phyloP scores from a whole-genome alignment of 305 asterid genomes.

The Fraxinus sp. region DNA sequence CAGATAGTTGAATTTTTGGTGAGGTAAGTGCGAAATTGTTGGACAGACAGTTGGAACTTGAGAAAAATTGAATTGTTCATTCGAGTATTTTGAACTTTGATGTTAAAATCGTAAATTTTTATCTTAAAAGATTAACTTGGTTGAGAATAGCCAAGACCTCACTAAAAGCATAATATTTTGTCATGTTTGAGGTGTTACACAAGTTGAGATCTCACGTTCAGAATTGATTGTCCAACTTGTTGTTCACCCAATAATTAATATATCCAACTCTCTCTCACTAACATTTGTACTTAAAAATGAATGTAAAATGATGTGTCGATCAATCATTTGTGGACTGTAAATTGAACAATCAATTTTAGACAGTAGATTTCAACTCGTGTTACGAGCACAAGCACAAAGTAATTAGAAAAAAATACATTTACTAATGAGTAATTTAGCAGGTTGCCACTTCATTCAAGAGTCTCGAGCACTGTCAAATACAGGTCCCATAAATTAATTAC shows the following conservation, averaged over 20 bases:
- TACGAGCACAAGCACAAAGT: neutral
- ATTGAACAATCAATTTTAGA: no score
- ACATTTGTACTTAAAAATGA: neutral
- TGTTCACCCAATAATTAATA: no score
- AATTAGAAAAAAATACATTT: neutral
- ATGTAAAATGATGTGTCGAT: no score
- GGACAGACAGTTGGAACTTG: neutral
- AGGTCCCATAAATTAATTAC: constrained; percentile 24
- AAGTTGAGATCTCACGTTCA: neutral
- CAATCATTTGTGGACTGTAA: neutral
- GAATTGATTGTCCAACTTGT: neutral
- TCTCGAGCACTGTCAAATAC: constrained; percentile 50
- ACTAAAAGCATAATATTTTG: neutral
- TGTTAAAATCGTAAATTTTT: neutral
- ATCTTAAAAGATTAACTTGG: neutral
- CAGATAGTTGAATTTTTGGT: neutral
- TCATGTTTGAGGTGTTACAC: neutral
- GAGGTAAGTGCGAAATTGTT: neutral
- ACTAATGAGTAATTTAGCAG: constrained; percentile 20
- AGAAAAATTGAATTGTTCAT: neutral
- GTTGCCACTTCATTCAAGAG: constrained; percentile 51
- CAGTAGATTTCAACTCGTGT: neutral
- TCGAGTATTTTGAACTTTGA: neutral
- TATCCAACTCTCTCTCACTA: neutral
- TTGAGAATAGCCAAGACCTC: neutral